Evolutionary conservation across 768 basidiomycete species (phyloP).

Genomic region (Tricholoma sp.): DNA sequence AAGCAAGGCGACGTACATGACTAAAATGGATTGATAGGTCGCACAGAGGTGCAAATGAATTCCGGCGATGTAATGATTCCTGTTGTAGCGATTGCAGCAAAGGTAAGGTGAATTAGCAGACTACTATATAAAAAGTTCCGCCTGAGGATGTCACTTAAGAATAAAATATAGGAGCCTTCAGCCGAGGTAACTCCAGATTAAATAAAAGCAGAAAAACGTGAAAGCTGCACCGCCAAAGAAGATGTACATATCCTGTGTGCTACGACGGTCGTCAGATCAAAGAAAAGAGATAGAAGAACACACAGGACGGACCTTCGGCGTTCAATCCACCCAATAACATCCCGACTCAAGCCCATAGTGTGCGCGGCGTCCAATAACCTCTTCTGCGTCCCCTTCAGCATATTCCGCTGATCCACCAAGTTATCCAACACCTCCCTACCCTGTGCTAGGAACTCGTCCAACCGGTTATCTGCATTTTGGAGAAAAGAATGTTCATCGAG

Average conservation of each 20-base stretch:
- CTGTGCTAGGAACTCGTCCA: constrained; percentile 91
- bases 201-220: constrained; percentile 90
- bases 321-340: constrained; percentile 98
- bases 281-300: background rate
- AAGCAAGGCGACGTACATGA: background rate
- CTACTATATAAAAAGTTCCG: constrained; percentile 9
- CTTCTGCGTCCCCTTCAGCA: constrained; percentile 92
- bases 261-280: constrained; percentile 24
- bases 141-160: constrained; percentile 4
- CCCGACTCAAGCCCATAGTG: constrained; percentile 86
- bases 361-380: constrained; percentile 87
- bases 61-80: background rate
- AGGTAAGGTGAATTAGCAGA: constrained; percentile 9
- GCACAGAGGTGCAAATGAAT: too few species aligned
- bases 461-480: constrained; percentile 68
- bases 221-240: constrained; percentile 80
- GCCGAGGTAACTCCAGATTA: constrained; percentile 90
- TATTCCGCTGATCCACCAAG: constrained; percentile 85
- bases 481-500: constrained; percentile 88
- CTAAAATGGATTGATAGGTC: background rate
- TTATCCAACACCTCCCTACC: constrained; percentile 90
- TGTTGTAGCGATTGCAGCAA: background rate
- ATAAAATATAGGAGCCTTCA: constrained; percentile 15
- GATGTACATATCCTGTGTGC: constrained; percentile 94
- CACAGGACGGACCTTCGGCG: constrained; percentile 66